Base-by-base conservation (phyloP, 2,329 filamentous ascomycete species). In the Botrytis aclada region DNA sequence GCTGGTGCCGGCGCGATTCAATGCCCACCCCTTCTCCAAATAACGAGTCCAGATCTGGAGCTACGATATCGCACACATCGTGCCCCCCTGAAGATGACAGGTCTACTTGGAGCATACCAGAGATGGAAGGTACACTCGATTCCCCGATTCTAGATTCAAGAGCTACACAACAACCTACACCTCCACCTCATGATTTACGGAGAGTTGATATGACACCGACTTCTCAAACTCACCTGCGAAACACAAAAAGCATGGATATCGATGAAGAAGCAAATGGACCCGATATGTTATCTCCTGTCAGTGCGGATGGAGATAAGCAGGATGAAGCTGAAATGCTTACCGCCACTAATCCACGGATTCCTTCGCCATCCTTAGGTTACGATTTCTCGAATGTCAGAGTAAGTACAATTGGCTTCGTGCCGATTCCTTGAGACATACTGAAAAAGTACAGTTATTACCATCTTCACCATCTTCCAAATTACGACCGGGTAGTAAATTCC, bases 401-500 rank as follows among this genome's bases (percentile, higher is more conserved):
- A 86, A 61, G 86, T 80, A 71, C 29, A 43, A 56, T 41, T 18
- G 3, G 25, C n/a, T 22, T 41, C 25, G 10, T 41, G 7, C 25
- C 14, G 9, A 10, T n/a, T 16, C 22, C n/a, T 12, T 7, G 5
- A 56, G 12, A 37, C 3, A 41, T 1, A 10, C 65, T 69, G 32
- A 69, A 18, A 69, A 16, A n/a, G 6, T 32, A 20, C 70, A 81
- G 80, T 74, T 81, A 76, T 87, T 92, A 73, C 92, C 94, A 4
- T 90, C 90, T 71, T 90, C 92, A n/a, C 91, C 93, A 1, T 97
- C 93, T 0, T 96, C 94, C 0, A 97, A 91, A 81, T 85, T 99
- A 72, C 92, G 94, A 63, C 89, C 95, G 3, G 95, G 95, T 29
- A 97, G 94, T 83, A 93, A 89, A 78, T 99, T 98, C 80, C 88